Base-by-base conservation (phyloP, 1,284 basidiomycete species). In the Somion occarium region DNA sequence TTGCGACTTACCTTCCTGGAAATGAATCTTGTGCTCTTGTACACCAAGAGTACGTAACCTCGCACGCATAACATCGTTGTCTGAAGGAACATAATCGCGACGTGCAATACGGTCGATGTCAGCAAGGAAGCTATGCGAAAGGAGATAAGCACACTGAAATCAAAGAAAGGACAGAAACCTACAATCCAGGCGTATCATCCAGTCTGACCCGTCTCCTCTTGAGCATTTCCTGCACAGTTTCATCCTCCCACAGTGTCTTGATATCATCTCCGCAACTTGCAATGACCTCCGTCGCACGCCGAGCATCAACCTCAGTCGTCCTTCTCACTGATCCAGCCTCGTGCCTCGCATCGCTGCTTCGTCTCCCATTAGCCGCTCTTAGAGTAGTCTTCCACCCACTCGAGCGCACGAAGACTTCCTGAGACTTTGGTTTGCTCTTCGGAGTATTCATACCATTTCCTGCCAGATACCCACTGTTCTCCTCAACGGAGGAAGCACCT, bases 11-110 rank as follows among this genome's bases (percentile, higher is more conserved):
- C 85, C 82, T 60, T 82, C 78, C 51, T 85, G 82, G 57, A 88
- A 80, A 46, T 74, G 69, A 55, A 88, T 82, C 39, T 70, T 70
- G 60, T 89, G 82, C 61, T 89, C 86, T 64, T 89, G 86, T 9
- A 89, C 80, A 37, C 86, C 87, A 12, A 88, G 68, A 0, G 86
- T 89, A 15, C 79, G 74, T 50, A 88, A 68, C 46, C 85, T 70
- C 2, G 85, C 83, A 5, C 82, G 75, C 18, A 88, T 74, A 47
- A 87, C 80, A 58, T 88, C 84, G 75, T 83, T 71, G 59, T 87
- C 79, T 0, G 75, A 77, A 0, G 85, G 84, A 23, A 71, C 61
- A 62, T 85, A 87, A 41, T 76, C 69, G 0, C 69, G 56, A 2
- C 64, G 65, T 0, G 78, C 74, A n/a, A 88, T 80, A 22, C 85